These are phyloP conservation scores for Coelastrella sp. DNA, from an alignment of 139 green algal genomes.

Conservation along the genomic window DNA sequence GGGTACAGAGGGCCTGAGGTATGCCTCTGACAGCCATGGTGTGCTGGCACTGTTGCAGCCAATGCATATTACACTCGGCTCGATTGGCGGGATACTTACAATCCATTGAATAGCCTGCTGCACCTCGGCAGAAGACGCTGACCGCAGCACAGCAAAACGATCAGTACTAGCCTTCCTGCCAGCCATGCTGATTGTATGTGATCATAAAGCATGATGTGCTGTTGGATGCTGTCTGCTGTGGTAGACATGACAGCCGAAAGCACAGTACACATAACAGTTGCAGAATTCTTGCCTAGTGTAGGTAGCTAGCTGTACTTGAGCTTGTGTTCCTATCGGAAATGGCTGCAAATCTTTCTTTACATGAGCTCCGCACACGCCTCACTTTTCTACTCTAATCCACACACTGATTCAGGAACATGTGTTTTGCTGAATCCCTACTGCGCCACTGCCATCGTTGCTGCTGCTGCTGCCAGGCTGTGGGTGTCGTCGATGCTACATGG, in stretches of 20 bases:
- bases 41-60: neutral
- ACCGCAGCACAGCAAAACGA: too few relatives aligned
- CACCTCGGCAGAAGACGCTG: too few relatives aligned
- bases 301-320: too few relatives aligned
- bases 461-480: slow-evolving; percentile 11
- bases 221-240: too few relatives aligned
- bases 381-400: neutral
- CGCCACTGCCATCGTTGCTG: neutral
- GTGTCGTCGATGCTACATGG: slow-evolving; percentile 1
- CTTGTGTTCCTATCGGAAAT: too few relatives aligned
- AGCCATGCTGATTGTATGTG: neutral
- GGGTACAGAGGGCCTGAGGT: neutral
- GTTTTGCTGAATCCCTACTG: neutral
- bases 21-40: neutral
- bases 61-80: neutral
- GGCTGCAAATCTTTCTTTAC: too few relatives aligned
- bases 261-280: too few relatives aligned
- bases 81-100: neutral
- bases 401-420: neutral
- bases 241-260: too few relatives aligned
- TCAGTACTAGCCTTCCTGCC: too few relatives aligned
- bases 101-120: neutral
- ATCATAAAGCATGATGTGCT: neutral
- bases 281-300: too few relatives aligned
- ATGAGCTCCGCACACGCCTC: too few relatives aligned